Evolutionary conservation across 2,329 filamentous ascomycete species (phyloP), one percentile per base, ranked within the genome.

Genomic region (Penicillium sp.): DNA sequence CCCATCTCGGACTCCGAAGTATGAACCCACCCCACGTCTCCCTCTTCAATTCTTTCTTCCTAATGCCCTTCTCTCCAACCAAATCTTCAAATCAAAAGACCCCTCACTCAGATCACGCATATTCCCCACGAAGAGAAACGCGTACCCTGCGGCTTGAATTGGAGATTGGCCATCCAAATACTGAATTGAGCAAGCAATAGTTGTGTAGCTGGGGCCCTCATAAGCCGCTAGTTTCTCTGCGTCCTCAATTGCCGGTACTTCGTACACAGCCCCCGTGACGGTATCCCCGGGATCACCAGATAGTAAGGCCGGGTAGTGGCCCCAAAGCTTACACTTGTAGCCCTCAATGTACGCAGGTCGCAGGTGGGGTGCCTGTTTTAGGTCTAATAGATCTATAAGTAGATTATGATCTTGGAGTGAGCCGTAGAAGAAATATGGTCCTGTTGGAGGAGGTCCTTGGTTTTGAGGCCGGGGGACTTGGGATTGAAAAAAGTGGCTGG

Each of bases 401-500:
- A 66, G 61, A 16, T 38, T 54, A 2, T 69, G 63, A 27, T 72
- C 65, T 39, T 64, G 60, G 4, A 75, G 60, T 5, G 69, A 66
- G 27, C 71, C 69, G 50, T 73, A 72, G 62, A 74, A 74, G 61
- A 74, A 74, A 47, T 70, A 73, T 16, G 45, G 57, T 13, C 57
- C 58, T 45, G 47, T 51, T 25, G 59, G 65, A 5, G 53, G 19
- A 38, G 47, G 54, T 1, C 44, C 38, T 33, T 31, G 2, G 6
- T 13, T 9, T 43, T 15, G 19, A 44, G 36, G 11, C 5, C 31
- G 34, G 9, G 7, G 13, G 9, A 7, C 4, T 29, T 50, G 25
- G 23, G 23, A 9, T 7, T 34, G 23, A n/a, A 38, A 43, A 33
- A 50, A 55, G 27, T 38, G 44, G n/a, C 25, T 53, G 23, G 53